Conservation (phyloP, 768 basidiomycete genomes). For the Termitomyces sp. region DNA sequence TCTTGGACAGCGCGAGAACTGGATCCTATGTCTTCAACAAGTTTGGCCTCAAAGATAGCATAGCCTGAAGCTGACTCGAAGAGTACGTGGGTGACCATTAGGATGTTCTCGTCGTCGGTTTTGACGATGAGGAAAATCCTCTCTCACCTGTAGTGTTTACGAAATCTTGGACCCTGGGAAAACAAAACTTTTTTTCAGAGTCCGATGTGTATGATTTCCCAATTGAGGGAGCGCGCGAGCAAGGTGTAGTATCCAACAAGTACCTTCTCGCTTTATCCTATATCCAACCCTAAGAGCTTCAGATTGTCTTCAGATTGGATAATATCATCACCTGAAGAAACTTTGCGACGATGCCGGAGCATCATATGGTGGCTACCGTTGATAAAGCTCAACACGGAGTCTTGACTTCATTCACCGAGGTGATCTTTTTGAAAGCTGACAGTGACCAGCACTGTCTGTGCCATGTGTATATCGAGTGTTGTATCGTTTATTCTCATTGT, state of each 20-base stretch:
- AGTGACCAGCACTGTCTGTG: neutral
- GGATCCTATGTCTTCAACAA: constrained; percentile 82
- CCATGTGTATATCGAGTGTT: neutral
- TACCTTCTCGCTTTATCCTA: neutral
- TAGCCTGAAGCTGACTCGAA: constrained; percentile 95
- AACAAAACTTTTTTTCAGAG: constrained; percentile 25
- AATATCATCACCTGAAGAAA: neutral
- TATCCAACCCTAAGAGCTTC: neutral
- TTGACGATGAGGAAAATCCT: constrained; percentile 20
- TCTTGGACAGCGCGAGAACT: constrained; percentile 76
- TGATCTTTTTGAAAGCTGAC: constrained; percentile 3
- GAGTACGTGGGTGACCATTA: constrained; percentile 78
- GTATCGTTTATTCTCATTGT: neutral
- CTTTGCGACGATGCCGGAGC: neutral
- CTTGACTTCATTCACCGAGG: neutral
- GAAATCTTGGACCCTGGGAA: constrained; percentile 8
- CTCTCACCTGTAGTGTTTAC: neutral
- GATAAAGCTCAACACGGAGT: neutral
- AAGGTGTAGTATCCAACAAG: neutral
- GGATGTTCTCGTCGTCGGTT: constrained; percentile 26
- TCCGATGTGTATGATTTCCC: constrained; percentile 11
- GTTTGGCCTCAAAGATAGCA: constrained; percentile 84
- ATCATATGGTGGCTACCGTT: neutral
- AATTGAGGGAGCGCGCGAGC: no score
- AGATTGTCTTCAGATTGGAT: no score